Evolutionary conservation across 2,329 filamentous ascomycete species (phyloP).

Genomic region (Chaetomium olivaceum): DNA sequence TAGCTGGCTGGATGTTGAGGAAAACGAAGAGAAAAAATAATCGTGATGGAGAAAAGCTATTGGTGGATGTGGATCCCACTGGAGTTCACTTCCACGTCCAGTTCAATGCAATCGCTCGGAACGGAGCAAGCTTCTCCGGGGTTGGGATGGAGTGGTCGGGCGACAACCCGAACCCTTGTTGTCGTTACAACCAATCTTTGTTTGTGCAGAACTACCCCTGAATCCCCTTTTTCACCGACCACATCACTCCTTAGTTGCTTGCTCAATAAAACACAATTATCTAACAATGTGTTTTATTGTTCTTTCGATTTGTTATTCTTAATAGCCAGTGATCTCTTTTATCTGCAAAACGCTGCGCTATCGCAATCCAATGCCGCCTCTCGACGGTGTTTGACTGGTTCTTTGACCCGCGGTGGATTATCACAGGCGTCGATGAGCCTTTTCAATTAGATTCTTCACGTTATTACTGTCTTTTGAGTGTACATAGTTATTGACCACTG

Average conservation of each 20-base stretch:
- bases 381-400: neutral
- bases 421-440: neutral
- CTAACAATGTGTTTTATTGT: neutral
- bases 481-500: no score
- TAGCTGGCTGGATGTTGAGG: neutral
- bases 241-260: neutral
- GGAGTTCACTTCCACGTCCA: neutral
- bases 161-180: conserved; percentile 19
- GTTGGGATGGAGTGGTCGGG: no score
- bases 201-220: conserved; percentile 17
- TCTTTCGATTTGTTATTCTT: neutral
- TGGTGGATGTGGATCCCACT: neutral
- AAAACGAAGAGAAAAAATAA: neutral
- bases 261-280: neutral
- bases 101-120: neutral
- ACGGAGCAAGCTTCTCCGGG: neutral
- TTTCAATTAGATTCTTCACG: neutral
- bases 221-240: neutral
- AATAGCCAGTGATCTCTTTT: neutral
- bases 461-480: neutral
- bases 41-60: neutral
- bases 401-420: neutral
- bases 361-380: neutral
- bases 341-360: neutral
- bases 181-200: conserved; percentile 14